Conservation (phyloP, 2,329 filamentous ascomycete genomes). For the Plectosphaerella sp. region DNA sequence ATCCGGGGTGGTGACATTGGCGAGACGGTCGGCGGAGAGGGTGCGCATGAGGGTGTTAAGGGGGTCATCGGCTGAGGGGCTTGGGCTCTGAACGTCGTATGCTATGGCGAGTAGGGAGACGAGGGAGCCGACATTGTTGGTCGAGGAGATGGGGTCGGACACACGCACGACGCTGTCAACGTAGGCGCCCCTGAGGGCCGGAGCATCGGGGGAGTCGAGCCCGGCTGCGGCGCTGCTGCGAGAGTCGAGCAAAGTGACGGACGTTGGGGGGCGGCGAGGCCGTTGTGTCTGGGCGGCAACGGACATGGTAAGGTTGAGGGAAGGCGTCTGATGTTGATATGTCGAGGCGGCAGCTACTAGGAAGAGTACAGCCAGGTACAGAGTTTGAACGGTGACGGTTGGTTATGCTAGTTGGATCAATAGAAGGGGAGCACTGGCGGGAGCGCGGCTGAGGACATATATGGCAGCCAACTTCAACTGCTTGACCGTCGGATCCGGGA, state of each 20-base stretch:
- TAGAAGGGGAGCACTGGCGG: too few species aligned
- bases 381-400: too few species aligned
- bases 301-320: not conserved
- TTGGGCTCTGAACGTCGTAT: constrained; percentile 22
- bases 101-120: constrained; percentile 27
- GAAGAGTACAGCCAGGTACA: too few species aligned
- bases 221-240: not conserved
- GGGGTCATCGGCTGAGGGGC: constrained; percentile 18
- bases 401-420: too few species aligned
- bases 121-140: constrained; percentile 24
- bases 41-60: constrained; percentile 28
- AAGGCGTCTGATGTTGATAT: not conserved
- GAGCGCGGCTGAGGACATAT: too few species aligned
- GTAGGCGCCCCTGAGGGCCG: constrained; percentile 8
- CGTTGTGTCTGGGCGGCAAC: not conserved
- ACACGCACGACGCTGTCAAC: constrained; percentile 22
- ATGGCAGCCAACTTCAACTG: too few species aligned
- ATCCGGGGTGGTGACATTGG: constrained; percentile 9
- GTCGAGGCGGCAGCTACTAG: too few species aligned
- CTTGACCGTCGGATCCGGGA: too few species aligned
- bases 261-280: not conserved
- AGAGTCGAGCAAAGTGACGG: not conserved
- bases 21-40: constrained; percentile 4
- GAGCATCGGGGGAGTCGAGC: not conserved
- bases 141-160: constrained; percentile 23